phyloP scores from a whole-genome alignment of 1,284 basidiomycete species.

The Heliocybe sulcata region DNA sequence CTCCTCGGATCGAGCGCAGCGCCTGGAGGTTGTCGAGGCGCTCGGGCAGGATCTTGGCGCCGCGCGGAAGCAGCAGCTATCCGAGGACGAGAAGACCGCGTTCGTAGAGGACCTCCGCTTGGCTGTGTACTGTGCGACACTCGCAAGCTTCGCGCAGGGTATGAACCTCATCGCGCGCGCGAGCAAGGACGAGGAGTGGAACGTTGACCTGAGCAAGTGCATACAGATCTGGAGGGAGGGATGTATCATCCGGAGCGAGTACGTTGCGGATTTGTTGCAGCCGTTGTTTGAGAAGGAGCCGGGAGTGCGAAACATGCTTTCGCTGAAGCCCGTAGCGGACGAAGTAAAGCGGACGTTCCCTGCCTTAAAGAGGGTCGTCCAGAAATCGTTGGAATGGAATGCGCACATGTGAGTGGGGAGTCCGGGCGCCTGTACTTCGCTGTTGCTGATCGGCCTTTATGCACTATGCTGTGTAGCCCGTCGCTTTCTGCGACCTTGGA shows the following conservation, averaged over 20 bases:
- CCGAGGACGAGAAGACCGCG: conserved; percentile 7
- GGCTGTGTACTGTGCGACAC: conserved; percentile 13
- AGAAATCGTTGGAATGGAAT: conserved; percentile 12
- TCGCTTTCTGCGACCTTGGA: conserved; percentile 15
- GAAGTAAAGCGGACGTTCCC: conserved; percentile 12
- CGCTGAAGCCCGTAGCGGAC: conserved; percentile 11
- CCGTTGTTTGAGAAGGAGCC: conserved; percentile 11
- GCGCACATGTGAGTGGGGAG: conserved; percentile 14
- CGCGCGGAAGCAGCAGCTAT: conserved; percentile 12
- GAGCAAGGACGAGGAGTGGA: conserved; percentile 15
- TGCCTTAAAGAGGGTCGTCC: conserved; percentile 12
- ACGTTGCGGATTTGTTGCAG: conserved; percentile 15
- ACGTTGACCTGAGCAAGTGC: conserved; percentile 12
- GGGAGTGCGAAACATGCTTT: conserved; percentile 11
- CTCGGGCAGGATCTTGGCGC: conserved; percentile 11
- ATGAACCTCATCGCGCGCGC: conserved; percentile 16
- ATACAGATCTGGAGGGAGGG: conserved; percentile 16
- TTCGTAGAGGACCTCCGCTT: conserved; percentile 13
- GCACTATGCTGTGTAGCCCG: conserved; percentile 7
- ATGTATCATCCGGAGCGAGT: conserved; percentile 17
- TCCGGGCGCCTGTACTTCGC: neutral
- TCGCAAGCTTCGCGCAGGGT: conserved; percentile 16
- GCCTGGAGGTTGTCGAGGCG: conserved; percentile 13
- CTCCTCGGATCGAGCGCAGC: conserved; percentile 14
- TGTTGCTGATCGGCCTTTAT: neutral